phyloP scores from a whole-genome alignment of 371 early-diverging fungal genomes.

The Syncephalastrum sp. region DNA sequence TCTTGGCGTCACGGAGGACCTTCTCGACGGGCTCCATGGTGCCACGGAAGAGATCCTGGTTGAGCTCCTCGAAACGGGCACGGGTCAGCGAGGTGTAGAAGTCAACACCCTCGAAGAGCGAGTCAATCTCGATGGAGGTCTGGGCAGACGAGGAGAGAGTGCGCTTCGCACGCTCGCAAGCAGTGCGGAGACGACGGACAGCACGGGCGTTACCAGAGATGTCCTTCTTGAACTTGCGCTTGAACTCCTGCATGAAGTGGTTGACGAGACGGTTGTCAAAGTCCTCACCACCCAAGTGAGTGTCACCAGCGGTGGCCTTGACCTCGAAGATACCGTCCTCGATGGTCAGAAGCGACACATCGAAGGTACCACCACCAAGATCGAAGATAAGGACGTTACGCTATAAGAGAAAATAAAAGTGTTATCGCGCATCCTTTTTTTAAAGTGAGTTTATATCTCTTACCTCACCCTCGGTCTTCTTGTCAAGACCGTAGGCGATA shows the following conservation, averaged over 20 bases:
- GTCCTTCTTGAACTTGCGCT: constrained; percentile 80
- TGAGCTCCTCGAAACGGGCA: constrained; percentile 92
- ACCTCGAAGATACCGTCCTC: constrained; percentile 95
- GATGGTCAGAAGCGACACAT: constrained; percentile 94
- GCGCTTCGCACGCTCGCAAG: constrained; percentile 96
- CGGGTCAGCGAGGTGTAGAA: constrained; percentile 89
- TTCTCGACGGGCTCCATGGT: constrained; percentile 82
- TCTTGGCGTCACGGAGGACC: constrained; percentile 89
- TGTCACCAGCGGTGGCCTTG: constrained; percentile 96
- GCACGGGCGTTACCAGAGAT: constrained; percentile 83
- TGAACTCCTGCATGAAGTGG: constrained; percentile 81
- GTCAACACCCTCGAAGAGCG: constrained; percentile 85
- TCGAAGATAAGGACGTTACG: constrained; percentile 94
- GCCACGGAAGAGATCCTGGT: constrained; percentile 78
- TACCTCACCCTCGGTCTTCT: constrained; percentile 71
- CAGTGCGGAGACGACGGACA: constrained; percentile 89
- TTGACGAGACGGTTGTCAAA: constrained; percentile 88
- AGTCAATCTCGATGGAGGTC: constrained; percentile 89
- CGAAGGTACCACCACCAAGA: constrained; percentile 98
- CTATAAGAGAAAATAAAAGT: constrained; percentile 6
- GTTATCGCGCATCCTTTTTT: no score
- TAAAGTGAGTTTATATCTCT: no score
- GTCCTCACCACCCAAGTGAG: constrained; percentile 99
- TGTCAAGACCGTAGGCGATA: constrained; percentile 96
- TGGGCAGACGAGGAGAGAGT: constrained; percentile 85